Evolutionary conservation across 2,329 filamentous ascomycete species (phyloP).

Genomic region (Exophiala sideris): DNA sequence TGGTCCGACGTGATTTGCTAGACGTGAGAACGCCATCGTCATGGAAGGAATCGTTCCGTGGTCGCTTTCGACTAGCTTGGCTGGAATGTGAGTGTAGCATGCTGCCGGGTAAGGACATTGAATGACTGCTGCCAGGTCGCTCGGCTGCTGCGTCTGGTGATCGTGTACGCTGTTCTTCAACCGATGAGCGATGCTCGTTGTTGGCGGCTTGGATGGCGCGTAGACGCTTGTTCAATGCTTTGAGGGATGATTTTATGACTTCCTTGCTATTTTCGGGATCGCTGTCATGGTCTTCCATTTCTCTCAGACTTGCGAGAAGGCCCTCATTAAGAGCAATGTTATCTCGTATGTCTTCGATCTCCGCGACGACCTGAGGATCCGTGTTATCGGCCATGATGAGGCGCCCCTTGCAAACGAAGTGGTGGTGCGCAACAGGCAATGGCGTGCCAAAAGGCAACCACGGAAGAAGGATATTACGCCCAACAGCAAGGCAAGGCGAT

Average conservation of each 20-base stretch:
- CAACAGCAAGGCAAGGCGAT: no score
- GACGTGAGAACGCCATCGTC: conserved; percentile 5
- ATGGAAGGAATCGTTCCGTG: conserved; percentile 14
- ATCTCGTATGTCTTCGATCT: conserved; percentile 21
- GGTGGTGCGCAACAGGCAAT: no score
- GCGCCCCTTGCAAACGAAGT: background rate
- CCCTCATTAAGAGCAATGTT: conserved; percentile 23
- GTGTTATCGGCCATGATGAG: conserved; percentile 13
- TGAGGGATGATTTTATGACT: conserved; percentile 10
- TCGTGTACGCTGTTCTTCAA: background rate
- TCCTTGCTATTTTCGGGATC: conserved; percentile 13
- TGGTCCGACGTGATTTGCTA: conserved; percentile 27
- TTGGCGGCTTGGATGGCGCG: conserved; percentile 3
- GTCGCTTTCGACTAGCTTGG: conserved; percentile 24
- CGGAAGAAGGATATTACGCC: no score
- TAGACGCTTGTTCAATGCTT: conserved; percentile 10
- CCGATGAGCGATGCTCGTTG: background rate
- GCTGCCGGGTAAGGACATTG: background rate
- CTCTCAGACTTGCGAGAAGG: conserved; percentile 19
- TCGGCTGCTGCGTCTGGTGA: background rate
- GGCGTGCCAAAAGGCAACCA: no score
- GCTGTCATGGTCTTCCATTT: conserved; percentile 3
- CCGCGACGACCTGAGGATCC: conserved; percentile 6
- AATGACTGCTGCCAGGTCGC: background rate
- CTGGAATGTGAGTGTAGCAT: conserved; percentile 5